Percentiles rank a stretch among this genome's conserved stretches.
Evolutionary conservation across 176 grass and related monocot genomes (phyloP).

Genomic region (Avena insularis): DNA sequence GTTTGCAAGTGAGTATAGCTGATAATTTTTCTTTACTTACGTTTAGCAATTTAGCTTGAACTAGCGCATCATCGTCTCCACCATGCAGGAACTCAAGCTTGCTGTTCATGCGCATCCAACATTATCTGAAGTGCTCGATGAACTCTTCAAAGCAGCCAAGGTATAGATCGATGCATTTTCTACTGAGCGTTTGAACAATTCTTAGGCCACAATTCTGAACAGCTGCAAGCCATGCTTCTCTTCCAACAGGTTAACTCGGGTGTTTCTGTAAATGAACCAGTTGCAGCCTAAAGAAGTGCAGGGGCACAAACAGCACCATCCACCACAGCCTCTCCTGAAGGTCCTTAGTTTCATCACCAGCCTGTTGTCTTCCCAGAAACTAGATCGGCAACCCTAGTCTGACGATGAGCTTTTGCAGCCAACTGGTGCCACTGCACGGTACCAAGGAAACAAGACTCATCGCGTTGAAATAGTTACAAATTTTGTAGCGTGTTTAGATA

Average conservation of each 20-base stretch:
- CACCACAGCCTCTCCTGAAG: constrained; percentile 55
- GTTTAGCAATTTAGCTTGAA: constrained; percentile 2
- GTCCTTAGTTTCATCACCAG: constrained; percentile 50
- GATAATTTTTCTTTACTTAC: background rate
- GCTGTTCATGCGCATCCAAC: constrained; percentile 91
- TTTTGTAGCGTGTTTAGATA: constrained; percentile 9
- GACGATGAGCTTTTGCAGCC: background rate
- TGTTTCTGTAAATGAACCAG: constrained; percentile 89
- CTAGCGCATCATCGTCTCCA: background rate
- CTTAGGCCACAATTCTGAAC: constrained; percentile 26
- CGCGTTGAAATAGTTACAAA: constrained; percentile 13
- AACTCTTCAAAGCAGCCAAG: constrained; percentile 94
- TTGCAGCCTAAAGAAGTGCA: constrained; percentile 62
- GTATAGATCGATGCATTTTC: constrained; percentile 38
- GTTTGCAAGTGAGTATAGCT: constrained; percentile 65
- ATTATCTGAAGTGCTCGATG: constrained; percentile 85
- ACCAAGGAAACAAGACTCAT: background rate
- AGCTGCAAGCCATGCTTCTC: constrained; percentile 34
- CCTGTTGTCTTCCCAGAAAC: constrained; percentile 30
- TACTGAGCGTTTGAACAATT: background rate
- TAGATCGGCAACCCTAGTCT: constrained; percentile 26
- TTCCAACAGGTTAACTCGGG: constrained; percentile 75
- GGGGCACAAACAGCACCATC: constrained; percentile 39
- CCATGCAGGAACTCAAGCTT: constrained; percentile 72
- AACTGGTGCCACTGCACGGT: background rate